Base-by-base conservation (phyloP, 2,329 filamentous ascomycete genomes). In the Apiospora kogelbergensis region DNA sequence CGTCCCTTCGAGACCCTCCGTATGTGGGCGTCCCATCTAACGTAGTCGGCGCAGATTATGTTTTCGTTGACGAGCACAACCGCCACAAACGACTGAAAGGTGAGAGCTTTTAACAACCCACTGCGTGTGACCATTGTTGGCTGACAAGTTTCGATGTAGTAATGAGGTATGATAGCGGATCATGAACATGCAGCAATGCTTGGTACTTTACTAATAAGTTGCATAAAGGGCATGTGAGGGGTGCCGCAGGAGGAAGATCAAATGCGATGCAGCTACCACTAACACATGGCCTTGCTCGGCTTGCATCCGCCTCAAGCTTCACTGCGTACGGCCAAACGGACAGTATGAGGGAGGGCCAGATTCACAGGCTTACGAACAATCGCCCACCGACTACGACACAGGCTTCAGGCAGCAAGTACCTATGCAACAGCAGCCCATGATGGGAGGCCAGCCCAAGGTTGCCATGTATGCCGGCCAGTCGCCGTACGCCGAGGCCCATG, bases 41-140 rank as follows among this genome's bases (percentile, higher is more conserved):
- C 72, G 22, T 68, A 46, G 40, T 68, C 40, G 63, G 37, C 37
- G 67, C 78, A 97, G 95, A 98, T 80, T 98, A 98, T 92, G 96
- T 98, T 76, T 98, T 98, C 78, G 96, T 98, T 69, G 95, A 98
- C 81, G 95, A 98, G 81, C 96, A 98, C 81, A 98, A 98, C 84
- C 92, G 96, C 72, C 96, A 98, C 82, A 98, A 98, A 83, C 90
- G 95, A 75, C 84, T 98, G 72, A 98, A 98, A 87, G 94, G 94
- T 96, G 88, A 74, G 81, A 41, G 53, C 64, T 30, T 66, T 41
- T 63, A 33, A 53, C 30, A 15, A 57, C 71, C 41, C 66, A 48
- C 68, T 44, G 30, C 15, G 15, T 63, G 20, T 24, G 65, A 40
- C 41, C 44, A 63, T 65, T 40, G 30, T 37, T 63, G 7, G 30